Evolutionary conservation across 495 filamentous ascomycete genomes (phyloP).

Genomic region (Bombardia bombarda): DNA sequence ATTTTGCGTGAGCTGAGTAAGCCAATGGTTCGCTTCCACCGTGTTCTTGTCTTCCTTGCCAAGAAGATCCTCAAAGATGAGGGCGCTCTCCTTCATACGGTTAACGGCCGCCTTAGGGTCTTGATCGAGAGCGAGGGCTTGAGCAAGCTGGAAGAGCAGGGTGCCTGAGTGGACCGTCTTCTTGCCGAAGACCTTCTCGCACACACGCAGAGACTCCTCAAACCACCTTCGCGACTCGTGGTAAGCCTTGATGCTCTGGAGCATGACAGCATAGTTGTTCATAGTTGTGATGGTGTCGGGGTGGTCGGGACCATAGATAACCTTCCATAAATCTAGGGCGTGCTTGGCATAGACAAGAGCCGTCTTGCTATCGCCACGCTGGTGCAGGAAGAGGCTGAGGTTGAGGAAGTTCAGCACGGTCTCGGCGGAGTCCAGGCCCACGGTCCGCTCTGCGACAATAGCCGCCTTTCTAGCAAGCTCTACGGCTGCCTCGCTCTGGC

Average conservation of each 20-base stretch:
- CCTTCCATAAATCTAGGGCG: conserved; percentile 91
- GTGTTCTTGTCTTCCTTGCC: conserved; percentile 90
- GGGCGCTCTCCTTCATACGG: conserved; percentile 91
- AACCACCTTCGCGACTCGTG: conserved; percentile 93
- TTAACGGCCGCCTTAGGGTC: conserved; percentile 83
- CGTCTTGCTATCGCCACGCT: conserved; percentile 73
- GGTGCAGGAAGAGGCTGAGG: conserved; percentile 90
- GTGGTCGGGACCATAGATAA: conserved; percentile 88
- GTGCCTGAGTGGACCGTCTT: conserved; percentile 90
- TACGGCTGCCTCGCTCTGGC: conserved; percentile 90
- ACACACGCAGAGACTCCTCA: conserved; percentile 79
- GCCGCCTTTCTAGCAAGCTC: conserved; percentile 95
- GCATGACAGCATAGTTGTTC: conserved; percentile 98
- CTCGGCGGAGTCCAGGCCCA: conserved; percentile 89
- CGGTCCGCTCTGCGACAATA: conserved; percentile 88
- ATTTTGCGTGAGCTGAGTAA: conserved; percentile 91
- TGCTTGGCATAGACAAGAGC: conserved; percentile 84
- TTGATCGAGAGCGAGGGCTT: conserved; percentile 86
- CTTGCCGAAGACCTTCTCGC: conserved; percentile 79
- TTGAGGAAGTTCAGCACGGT: conserved; percentile 94
- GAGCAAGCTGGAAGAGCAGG: conserved; percentile 91
- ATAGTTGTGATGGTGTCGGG: conserved; percentile 97
- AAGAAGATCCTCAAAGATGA: conserved; percentile 80
- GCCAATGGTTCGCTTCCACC: conserved; percentile 87
- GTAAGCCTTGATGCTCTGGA: conserved; percentile 87